A percentile compares a stretch with the other conserved stretches of the same genome.
Evolutionary conservation across 73 alveolate genomes (phyloP).

Genomic region (Uronychia setigera): DNA sequence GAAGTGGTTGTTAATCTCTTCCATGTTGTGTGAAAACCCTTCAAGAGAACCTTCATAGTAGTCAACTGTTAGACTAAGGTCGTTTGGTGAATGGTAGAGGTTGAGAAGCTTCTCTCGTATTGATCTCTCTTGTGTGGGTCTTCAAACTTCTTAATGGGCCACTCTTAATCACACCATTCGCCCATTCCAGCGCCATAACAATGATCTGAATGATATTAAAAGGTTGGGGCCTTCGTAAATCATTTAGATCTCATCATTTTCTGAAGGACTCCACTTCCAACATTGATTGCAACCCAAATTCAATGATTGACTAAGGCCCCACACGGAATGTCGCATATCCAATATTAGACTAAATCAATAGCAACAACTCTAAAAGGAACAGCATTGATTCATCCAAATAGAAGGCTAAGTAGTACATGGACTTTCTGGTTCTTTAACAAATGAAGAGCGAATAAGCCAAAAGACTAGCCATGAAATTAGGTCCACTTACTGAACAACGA

Average conservation of each 20-base stretch:
- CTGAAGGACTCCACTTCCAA: background rate
- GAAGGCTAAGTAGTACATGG: background rate
- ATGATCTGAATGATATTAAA: too few species aligned
- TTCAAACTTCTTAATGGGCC: too few species aligned
- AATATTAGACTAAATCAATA: background rate
- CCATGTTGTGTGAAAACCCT: too few species aligned
- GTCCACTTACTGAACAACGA: background rate
- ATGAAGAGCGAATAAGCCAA: background rate
- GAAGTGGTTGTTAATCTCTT: too few species aligned
- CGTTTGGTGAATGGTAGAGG: too few species aligned
- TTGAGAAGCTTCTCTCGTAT: too few species aligned
- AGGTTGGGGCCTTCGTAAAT: too few species aligned
- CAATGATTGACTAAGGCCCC: slow-evolving; percentile 1
- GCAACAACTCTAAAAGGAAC: background rate
- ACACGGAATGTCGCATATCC: background rate
- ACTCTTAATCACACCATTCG: too few species aligned
- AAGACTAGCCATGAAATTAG: background rate
- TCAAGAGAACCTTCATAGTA: too few species aligned
- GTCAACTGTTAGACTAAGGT: too few species aligned
- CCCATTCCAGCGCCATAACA: too few species aligned
- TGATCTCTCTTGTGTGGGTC: too few species aligned
- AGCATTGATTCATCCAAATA: background rate
- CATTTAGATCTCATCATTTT: background rate
- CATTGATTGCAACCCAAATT: background rate
- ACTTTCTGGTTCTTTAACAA: background rate